phyloP scores from a whole-genome alignment of 768 basidiomycete genomes.

The Rhodotorula sphaerocarpa region DNA sequence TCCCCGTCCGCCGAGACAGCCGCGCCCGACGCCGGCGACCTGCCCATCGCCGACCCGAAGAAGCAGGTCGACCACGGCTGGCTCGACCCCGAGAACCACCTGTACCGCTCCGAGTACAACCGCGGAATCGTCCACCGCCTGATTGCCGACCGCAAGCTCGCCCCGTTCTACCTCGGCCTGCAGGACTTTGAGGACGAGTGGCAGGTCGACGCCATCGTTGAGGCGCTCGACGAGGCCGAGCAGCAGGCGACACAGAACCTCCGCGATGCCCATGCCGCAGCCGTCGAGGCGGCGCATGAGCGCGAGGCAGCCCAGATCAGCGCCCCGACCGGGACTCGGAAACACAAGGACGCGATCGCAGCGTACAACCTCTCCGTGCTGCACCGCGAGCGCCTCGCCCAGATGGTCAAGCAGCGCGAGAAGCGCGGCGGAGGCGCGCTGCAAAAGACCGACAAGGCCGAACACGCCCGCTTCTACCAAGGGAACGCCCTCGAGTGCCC shows the following conservation, averaged over 20 bases:
- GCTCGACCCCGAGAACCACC: constrained; percentile 16
- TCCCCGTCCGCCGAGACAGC: neutral
- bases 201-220: constrained; percentile 71
- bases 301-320: constrained; percentile 25
- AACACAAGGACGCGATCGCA: constrained; percentile 31
- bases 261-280: constrained; percentile 24
- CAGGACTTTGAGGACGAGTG: constrained; percentile 85
- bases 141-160: constrained; percentile 76
- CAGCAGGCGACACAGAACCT: constrained; percentile 30
- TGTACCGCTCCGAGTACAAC: constrained; percentile 30
- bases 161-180: constrained; percentile 91
- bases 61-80: constrained; percentile 1
- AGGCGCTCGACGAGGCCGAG: constrained; percentile 59
- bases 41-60: neutral
- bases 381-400: constrained; percentile 32
- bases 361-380: constrained; percentile 8
- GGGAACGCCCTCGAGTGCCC: constrained; percentile 85
- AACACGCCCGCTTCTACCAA: constrained; percentile 36
- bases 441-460: constrained; percentile 25
- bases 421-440: constrained; percentile 39
- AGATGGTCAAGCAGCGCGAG: constrained; percentile 40
- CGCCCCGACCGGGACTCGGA: constrained; percentile 16
- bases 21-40: no score
- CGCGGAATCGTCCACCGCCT: constrained; percentile 53
- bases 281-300: constrained; percentile 25